Percentiles rank a stretch among this genome's conserved stretches.
These are phyloP conservation scores for Ogataea zsoltii DNA, from an alignment of 805 yeast genomes.

Conservation along the genomic window DNA sequence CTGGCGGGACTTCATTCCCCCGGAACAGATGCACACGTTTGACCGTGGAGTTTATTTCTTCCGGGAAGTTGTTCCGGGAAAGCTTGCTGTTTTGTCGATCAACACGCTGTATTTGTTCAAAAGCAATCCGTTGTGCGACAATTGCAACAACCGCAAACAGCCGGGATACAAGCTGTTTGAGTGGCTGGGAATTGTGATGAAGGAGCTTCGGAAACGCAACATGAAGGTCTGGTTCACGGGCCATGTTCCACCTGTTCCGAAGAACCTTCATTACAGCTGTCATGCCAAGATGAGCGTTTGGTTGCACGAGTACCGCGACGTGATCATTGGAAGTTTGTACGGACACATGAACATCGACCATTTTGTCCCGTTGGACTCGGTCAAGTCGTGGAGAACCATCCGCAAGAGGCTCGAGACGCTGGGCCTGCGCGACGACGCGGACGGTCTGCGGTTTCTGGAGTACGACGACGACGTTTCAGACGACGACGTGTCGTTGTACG, in stretches of 20 bases:
- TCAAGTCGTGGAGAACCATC: slow-evolving; percentile 61
- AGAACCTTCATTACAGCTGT: slow-evolving; percentile 74
- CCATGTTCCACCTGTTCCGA: slow-evolving; percentile 84
- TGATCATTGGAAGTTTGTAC: slow-evolving; percentile 77
- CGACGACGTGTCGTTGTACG: slow-evolving; percentile 19
- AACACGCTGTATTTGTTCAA: slow-evolving; percentile 76
- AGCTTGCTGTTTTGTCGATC: slow-evolving; percentile 74
- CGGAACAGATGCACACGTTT: slow-evolving; percentile 73
- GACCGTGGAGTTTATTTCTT: slow-evolving; percentile 74
- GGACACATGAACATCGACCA: slow-evolving; percentile 94
- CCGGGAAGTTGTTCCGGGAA: slow-evolving; percentile 75
- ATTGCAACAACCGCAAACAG: slow-evolving; percentile 68
- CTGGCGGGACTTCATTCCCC: slow-evolving; percentile 75
- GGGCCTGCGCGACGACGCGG: slow-evolving; percentile 26
- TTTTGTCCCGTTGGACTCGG: slow-evolving; percentile 73
- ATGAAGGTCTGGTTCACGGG: slow-evolving; percentile 89
- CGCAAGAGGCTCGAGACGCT: slow-evolving; percentile 17
- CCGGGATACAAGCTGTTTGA: slow-evolving; percentile 78
- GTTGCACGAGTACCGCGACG: slow-evolving; percentile 81
- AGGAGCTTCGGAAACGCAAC: slow-evolving; percentile 68
- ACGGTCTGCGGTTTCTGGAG: slow-evolving; percentile 10
- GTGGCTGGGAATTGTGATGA: slow-evolving; percentile 76
- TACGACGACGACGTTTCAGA: slow-evolving; percentile 31
- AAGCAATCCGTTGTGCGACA: slow-evolving; percentile 79
- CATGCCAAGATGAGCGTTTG: slow-evolving; percentile 75